Conservation (phyloP, 23 red algal genomes). For the Gracilaria gracilis region DNA sequence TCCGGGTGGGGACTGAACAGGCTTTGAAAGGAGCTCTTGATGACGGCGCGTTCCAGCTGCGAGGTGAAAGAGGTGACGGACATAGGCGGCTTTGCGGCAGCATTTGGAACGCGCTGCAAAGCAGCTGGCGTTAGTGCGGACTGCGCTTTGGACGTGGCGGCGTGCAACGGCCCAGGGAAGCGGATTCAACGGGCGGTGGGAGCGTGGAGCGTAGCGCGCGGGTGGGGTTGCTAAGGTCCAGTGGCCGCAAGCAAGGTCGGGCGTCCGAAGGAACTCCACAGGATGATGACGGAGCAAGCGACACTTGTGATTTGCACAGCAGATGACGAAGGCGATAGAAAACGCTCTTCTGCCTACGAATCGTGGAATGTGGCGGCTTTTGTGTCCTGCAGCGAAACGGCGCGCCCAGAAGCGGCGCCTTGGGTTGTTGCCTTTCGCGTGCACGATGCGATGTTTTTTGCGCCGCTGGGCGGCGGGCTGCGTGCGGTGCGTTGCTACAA, state of each 20-base stretch:
- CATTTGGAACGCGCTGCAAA: background rate
- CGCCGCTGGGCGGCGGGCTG: too few species aligned
- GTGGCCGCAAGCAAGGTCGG: constrained; percentile 1
- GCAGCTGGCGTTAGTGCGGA: background rate
- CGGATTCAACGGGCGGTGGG: background rate
- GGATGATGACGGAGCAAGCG: too few species aligned
- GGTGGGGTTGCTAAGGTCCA: background rate
- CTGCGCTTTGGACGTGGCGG: background rate
- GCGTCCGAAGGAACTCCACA: constrained; percentile 41
- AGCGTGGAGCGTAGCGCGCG: background rate
- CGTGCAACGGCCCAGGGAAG: background rate
- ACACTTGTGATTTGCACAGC: too few species aligned
- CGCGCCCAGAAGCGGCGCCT: background rate
- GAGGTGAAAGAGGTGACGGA: constrained; percentile 6
- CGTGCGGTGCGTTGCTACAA: too few species aligned
- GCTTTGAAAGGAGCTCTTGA: constrained; percentile 73
- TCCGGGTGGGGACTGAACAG: constrained; percentile 55
- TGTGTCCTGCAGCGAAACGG: background rate
- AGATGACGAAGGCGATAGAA: background rate
- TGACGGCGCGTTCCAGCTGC: constrained; percentile 56
- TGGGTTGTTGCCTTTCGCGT: background rate
- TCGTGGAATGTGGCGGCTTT: background rate
- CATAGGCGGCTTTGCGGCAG: background rate
- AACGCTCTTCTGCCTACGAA: background rate
- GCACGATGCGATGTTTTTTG: too few species aligned